These are phyloP conservation scores for Triticum turgidum DNA, from an alignment of 176 grass and related monocot genomes.

Conservation along the genomic window DNA sequence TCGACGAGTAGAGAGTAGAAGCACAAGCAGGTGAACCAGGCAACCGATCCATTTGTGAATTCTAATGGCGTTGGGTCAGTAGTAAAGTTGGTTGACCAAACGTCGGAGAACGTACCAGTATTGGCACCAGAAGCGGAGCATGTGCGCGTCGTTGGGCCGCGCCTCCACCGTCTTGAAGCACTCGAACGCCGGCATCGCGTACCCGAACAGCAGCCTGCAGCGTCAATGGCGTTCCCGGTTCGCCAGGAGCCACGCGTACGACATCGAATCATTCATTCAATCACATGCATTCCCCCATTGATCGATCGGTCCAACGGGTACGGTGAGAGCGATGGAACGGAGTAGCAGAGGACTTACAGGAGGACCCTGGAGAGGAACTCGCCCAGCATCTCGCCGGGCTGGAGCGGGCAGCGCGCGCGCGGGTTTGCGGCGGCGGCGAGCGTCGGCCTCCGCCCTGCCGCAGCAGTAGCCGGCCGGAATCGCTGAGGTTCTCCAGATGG, in stretches of 20 bases:
- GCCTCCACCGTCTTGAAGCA: constrained; percentile 91
- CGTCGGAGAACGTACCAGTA: constrained; percentile 52
- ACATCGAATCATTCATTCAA: neutral
- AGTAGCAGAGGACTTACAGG: constrained; percentile 6
- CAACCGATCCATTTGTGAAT: neutral
- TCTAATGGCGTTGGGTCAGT: neutral
- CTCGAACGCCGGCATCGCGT: constrained; percentile 88
- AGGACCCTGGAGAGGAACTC: constrained; percentile 26
- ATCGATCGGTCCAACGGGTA: neutral
- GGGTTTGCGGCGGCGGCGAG: neutral
- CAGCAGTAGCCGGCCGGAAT: neutral
- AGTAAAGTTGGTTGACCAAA: neutral
- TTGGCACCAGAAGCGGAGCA: constrained; percentile 98
- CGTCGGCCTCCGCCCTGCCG: neutral
- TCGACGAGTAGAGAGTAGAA: neutral
- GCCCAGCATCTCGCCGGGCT: constrained; percentile 16
- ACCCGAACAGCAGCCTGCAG: constrained; percentile 72
- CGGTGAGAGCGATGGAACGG: neutral
- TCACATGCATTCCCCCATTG: neutral
- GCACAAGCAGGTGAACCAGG: neutral
- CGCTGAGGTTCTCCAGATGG: neutral
- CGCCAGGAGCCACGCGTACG: neutral
- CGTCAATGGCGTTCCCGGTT: neutral
- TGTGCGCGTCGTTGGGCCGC: constrained; percentile 45
- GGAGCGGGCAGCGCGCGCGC: neutral